Percentiles rank a stretch among this genome's conserved stretches.
Conservation (phyloP, 148 eudicot species). For the Rhododendron simsii region DNA sequence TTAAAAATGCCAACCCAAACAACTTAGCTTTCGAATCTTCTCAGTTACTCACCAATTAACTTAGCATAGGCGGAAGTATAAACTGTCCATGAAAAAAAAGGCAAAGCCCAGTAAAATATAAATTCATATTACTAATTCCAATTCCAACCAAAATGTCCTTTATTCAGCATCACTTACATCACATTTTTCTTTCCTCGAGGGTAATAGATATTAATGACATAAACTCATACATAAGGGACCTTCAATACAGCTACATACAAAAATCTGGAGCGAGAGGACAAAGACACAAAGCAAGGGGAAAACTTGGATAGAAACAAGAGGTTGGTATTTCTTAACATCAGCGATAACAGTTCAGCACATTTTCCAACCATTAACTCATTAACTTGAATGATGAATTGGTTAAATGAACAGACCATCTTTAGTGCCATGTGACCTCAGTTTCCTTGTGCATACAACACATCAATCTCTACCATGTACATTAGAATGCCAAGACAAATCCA, state of each 20-base stretch:
- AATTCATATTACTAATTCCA: background rate
- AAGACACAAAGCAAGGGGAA: background rate
- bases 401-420: background rate
- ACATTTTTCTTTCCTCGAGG: background rate
- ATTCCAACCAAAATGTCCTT: background rate
- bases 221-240: background rate
- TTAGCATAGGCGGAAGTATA: background rate
- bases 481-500: conserved; percentile 3
- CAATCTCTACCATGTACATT: background rate
- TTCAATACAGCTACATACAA: background rate
- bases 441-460: background rate
- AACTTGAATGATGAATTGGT: conserved; percentile 2
- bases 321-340: background rate
- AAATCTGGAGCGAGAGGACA: background rate
- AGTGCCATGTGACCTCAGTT: background rate
- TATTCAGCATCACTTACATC: background rate
- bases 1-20: background rate
- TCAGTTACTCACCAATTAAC: background rate
- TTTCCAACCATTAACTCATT: conserved; percentile 3
- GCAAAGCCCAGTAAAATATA: background rate
- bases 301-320: conserved; percentile 1
- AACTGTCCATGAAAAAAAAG: background rate
- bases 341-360: background rate
- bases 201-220: background rate
- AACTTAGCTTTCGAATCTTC: background rate